Evolutionary conservation across 176 grass and related monocot genomes (phyloP).

Genomic region (Rhynchospora pubera): DNA sequence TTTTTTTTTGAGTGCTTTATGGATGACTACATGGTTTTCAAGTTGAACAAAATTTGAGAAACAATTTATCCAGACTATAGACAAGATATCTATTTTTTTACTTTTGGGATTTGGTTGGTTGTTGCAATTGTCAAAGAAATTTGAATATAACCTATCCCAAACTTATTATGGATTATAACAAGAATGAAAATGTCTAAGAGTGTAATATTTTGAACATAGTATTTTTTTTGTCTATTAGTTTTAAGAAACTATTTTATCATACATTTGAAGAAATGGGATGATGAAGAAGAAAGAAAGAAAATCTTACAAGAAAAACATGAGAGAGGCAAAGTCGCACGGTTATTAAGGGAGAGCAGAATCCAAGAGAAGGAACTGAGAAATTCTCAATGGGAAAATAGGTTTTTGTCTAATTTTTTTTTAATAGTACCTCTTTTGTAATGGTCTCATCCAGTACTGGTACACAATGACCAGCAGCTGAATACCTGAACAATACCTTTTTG

Average conservation of each 20-base stretch:
- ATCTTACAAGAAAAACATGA: constrained; percentile 45
- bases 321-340: constrained; percentile 30
- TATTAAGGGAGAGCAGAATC: constrained; percentile 32
- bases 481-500: not conserved
- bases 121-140: too few relatives aligned
- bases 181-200: not conserved
- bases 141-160: too few relatives aligned
- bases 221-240: not conserved
- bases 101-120: too few relatives aligned
- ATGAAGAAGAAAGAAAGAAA: constrained; percentile 42
- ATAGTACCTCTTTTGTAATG: not conserved
- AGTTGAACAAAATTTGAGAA: too few relatives aligned
- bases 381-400: constrained; percentile 9
- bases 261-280: constrained; percentile 41
- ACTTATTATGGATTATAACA: not conserved
- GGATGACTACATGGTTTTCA: too few relatives aligned
- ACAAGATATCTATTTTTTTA: too few relatives aligned
- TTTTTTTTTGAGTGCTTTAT: too few relatives aligned
- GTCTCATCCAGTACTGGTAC: not conserved
- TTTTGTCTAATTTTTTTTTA: not conserved
- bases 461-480: not conserved
- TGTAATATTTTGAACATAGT: not conserved
- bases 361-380: constrained; percentile 37
- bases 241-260: not conserved
- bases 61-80: too few relatives aligned